Base-by-base conservation (phyloP, 2,329 filamentous ascomycete genomes). In the Lasiodiplodia hormozganensis region DNA sequence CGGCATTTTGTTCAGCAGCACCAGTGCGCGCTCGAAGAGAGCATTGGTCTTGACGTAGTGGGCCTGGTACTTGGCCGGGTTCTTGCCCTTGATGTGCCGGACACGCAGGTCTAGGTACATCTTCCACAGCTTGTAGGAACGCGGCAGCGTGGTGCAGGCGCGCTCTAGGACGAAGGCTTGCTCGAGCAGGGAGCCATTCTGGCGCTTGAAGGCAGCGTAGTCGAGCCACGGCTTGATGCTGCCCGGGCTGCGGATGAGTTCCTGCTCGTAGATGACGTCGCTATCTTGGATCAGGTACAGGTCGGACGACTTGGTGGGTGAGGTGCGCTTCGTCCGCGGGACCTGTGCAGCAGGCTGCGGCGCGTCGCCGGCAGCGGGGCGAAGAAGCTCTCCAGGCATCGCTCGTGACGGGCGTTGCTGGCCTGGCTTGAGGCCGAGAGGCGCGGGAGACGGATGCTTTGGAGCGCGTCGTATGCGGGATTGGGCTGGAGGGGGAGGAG, bases 51-150 rank as follows among this genome's bases (percentile, higher is more conserved):
- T 99, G 76, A 90, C 87, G 81, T 91, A 98, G 76, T 99, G 94
- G 69, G 87, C 83, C 65, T 89, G 88, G 78, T 92, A 93, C 68
- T 90, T 86, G 68, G 92, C 92, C 14, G 95, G 89, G 78, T 97
- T 98, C 73, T 95, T 88, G 76, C 90, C 91, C 70, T 89, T 85
- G 70, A 97, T 85, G 80, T 97, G 94, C 74, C 91, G 92, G 68
- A 88, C 89, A 74, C 96, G 89, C 73, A 98, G 91, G 72, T 89
- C 87, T 72, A 99, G 88, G 80, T 98, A 99, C 88, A 97, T 89
- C 82, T 97, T 98, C 96, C 96, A 99, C 60, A 99, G 85, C 83
- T 99, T 99, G 84, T 97, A 99, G 34, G 95, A 98, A 73, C 96
- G 89, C 62, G 96, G 96, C 56, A 99, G 87, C 75, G 96, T 92